A percentile compares a stretch with the other conserved stretches of the same genome.
Conservation (phyloP, 2,329 filamentous ascomycete genomes). For the Penicillium paneum region DNA sequence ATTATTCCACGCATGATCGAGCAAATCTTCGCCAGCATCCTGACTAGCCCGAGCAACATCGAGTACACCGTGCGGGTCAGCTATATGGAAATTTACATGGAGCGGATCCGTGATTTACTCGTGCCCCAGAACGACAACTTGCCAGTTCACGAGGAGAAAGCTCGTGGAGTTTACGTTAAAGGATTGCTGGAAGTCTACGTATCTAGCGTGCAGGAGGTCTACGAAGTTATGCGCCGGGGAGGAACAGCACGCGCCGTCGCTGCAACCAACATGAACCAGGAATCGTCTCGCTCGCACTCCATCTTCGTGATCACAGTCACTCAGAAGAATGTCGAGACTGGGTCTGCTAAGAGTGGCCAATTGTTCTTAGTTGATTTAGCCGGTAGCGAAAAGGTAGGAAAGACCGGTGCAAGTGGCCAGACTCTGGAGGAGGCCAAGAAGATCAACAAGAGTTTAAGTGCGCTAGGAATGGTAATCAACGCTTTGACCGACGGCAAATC, state of each 20-base stretch:
- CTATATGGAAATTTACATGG: slow-evolving; percentile 99
- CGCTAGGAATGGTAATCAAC: slow-evolving; percentile 98
- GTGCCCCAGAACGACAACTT: slow-evolving; percentile 93
- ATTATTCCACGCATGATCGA: slow-evolving; percentile 96
- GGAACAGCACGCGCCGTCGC: slow-evolving; percentile 86
- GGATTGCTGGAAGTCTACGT: slow-evolving; percentile 93
- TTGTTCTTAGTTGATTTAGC: slow-evolving; percentile 97
- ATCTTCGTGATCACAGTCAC: slow-evolving; percentile 97
- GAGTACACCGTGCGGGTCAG: slow-evolving; percentile 98
- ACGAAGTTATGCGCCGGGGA: slow-evolving; percentile 92
- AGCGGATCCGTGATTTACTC: slow-evolving; percentile 90
- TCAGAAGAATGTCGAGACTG: slow-evolving; percentile 96
- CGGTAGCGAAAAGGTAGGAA: slow-evolving; percentile 96
- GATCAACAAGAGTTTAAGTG: slow-evolving; percentile 99
- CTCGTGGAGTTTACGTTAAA: slow-evolving; percentile 92
- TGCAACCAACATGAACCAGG: slow-evolving; percentile 98
- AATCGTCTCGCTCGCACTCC: slow-evolving; percentile 95
- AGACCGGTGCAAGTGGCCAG: slow-evolving; percentile 95
- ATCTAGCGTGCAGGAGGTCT: slow-evolving; percentile 91
- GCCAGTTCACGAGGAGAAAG: slow-evolving; percentile 97
- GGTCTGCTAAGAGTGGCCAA: slow-evolving; percentile 92
- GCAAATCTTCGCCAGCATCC: slow-evolving; percentile 94
- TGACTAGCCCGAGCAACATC: slow-evolving; percentile 86
- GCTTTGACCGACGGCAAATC: slow-evolving; percentile 95
- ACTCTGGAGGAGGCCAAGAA: slow-evolving; percentile 98